A percentile compares a stretch with the other conserved stretches of the same genome.
Conservation (phyloP, 2,329 filamentous ascomycete genomes). For the Beauveria varroae region DNA sequence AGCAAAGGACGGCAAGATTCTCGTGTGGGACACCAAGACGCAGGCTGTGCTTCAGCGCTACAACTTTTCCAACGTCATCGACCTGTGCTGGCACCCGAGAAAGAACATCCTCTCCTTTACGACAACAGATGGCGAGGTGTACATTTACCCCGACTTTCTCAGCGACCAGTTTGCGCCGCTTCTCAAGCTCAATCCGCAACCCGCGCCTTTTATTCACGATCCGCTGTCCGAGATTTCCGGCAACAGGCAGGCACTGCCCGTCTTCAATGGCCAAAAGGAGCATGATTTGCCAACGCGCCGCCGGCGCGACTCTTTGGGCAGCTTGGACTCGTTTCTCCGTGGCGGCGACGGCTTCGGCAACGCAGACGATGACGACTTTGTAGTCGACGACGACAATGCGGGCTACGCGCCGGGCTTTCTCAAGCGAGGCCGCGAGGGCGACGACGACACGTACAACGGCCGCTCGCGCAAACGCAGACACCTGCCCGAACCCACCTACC, state of each 20-base stretch:
- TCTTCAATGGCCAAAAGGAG: constrained; percentile 47
- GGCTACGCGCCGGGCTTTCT: constrained; percentile 63
- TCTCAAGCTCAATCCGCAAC: constrained; percentile 55
- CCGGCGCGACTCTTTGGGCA: constrained; percentile 61
- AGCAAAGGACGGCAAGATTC: constrained; percentile 58
- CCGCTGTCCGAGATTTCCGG: constrained; percentile 62
- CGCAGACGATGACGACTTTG: constrained; percentile 64
- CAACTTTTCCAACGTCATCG: constrained; percentile 76
- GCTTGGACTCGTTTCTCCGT: constrained; percentile 74
- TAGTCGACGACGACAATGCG: constrained; percentile 90
- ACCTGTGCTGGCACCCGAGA: constrained; percentile 83
- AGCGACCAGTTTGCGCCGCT: constrained; percentile 49
- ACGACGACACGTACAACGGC: constrained; percentile 40
- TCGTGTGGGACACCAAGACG: constrained; percentile 84
- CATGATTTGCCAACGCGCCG: constrained; percentile 39
- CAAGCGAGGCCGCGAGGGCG: constrained; percentile 43
- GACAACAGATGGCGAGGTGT: constrained; percentile 86
- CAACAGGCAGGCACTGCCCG: constrained; percentile 48
- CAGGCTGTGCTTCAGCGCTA: constrained; percentile 73
- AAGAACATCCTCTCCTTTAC: constrained; percentile 88
- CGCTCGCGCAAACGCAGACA: constrained; percentile 43
- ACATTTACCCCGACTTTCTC: constrained; percentile 71
- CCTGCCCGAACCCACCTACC: constrained; percentile 55
- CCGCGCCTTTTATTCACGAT: constrained; percentile 81
- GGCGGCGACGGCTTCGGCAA: constrained; percentile 15